Percentiles rank a stretch among this genome's conserved stretches.
phyloP scores from a whole-genome alignment of 1,139 yeast species.

The Fermentozyma sake region DNA sequence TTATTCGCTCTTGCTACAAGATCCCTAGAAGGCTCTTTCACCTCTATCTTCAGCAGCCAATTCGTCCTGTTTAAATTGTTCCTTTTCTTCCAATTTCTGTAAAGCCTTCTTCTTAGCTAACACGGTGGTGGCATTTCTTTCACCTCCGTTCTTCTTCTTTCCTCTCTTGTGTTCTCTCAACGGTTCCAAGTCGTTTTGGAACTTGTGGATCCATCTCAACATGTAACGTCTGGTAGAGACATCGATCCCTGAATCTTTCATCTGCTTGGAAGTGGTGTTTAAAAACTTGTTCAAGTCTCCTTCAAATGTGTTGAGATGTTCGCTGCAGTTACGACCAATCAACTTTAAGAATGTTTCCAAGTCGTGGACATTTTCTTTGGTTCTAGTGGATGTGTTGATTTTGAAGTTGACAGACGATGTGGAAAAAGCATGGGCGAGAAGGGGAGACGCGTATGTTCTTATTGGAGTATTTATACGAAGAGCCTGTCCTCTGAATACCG shows the following conservation, averaged over 20 bases:
- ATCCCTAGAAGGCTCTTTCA: conserved; percentile 15
- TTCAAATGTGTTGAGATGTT: conserved; percentile 68
- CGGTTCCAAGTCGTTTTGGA: conserved; percentile 52
- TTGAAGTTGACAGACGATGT: conserved; percentile 16
- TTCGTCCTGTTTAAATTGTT: conserved; percentile 20
- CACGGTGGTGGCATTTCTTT: conserved; percentile 69
- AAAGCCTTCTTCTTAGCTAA: conserved; percentile 68
- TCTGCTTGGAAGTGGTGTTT: conserved; percentile 44
- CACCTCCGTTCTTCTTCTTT: conserved; percentile 85
- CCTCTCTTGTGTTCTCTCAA: conserved; percentile 60
- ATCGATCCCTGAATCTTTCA: conserved; percentile 82
- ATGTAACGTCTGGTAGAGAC: conserved; percentile 65
- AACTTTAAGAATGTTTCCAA: conserved; percentile 63
- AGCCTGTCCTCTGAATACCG: too few relatives aligned
- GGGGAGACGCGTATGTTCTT: too few relatives aligned
- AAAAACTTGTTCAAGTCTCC: conserved; percentile 68
- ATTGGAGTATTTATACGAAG: too few relatives aligned
- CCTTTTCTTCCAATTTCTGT: conserved; percentile 43
- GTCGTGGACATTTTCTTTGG: conserved; percentile 61
- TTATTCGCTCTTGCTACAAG: too few relatives aligned
- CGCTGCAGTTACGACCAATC: conserved; percentile 73
- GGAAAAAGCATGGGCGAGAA: too few relatives aligned
- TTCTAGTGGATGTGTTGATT: conserved; percentile 38
- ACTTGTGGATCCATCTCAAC: conserved; percentile 47
- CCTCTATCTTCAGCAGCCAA: conserved; percentile 19